Evolutionary conservation across 139 green algal species (phyloP), one percentile per base, ranked within the genome.

Genomic region (Tetradesmus obliquus): DNA sequence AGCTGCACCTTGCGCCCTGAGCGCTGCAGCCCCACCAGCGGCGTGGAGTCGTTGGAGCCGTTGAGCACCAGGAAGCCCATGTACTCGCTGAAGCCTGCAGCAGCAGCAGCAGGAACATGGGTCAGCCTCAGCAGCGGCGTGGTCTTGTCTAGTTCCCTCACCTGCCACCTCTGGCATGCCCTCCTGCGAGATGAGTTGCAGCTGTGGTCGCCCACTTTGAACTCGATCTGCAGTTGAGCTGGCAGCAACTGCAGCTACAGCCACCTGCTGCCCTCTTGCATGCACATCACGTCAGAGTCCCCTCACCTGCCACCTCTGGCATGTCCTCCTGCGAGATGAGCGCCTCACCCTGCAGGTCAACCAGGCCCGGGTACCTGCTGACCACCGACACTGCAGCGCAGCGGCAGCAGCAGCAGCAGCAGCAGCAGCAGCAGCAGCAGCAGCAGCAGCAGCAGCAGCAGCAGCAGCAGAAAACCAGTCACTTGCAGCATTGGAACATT

Each of bases 331-430:
- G 82, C 5, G 58, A 71, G 82, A 88, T 88, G 22, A 19, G 12
- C 8, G 83, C 83, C 1, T 54, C 55, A n/a, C 83, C 83, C 10
- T 88, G 83, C 83, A 88, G 58, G 83, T 88, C 83, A n/a, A 88
- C 55, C 55, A 88, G 83, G 20, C 51, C 22, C 19, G 83, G 57
- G 13, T 79, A 76, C 57, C 57, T 74, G 32, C 55, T 88, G 9
- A 88, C 24, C 83, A 88, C 83, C 24, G 83, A 76, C 22, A 76
- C 83, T 76, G 66, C 66, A 76, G 66, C 22, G 55, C 83, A 24
- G 66, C 66, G n/a, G 66, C 66, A 76, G 15, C 66, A 76, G 66
- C 66, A 76, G 66, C 66, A 71, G 60, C 8, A 71, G 60, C 60
- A 71, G 60, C 60, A 19, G 7, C 60, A 76, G 15, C 66, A 74